Base-by-base conservation (phyloP, 441 rosid species). In the Adansonia gregorii region DNA sequence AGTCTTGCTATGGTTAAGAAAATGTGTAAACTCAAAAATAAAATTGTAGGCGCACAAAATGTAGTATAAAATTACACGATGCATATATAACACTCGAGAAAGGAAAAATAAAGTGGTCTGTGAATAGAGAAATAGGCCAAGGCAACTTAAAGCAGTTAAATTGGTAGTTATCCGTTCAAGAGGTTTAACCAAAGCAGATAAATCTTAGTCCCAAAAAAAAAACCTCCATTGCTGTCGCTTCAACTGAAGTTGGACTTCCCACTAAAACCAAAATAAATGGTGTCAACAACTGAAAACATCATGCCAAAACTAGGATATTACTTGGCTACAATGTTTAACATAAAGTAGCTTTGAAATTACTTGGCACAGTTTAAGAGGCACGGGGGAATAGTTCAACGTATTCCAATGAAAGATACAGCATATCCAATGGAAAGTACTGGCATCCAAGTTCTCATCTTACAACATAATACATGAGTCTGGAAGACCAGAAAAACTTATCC, bases 121-220 rank as follows among this genome's bases (percentile, higher is more conserved):
- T 19, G 55, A 43, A 5, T 45, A 12, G 7, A 51, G 56, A n/a
- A 51, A 51, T 51, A 12, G 8, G 3, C 67, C 71, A 9, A 43
- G 31, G 54, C 71, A 43, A 66, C 71, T 43, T 67, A 43, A 17
- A 67, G 14, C 70, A 66, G 22, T 65, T 41, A 22, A 17, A 65
- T 41, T 41, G 3, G 17, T n/a, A 15, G 24, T 66, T 65, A 6
- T 17, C 22, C 49, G 10, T 59, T 59, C 39, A 59, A 22, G 35
- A 59, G 64, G 39, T 59, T 20, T 0, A 22, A 59, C 65, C 6
- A 39, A 39, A 39, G 43, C 6, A 39, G 5, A 27, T 27, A 27
- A 27, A 51, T 14, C 15, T n/a, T 51, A 51, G 55, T 51, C 55
- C 55, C 55, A 51, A 4, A 51, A 51, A 3, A 3, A 49, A 51